phyloP scores from a whole-genome alignment of 2,329 filamentous ascomycete genomes.

The Zelopaecilomyces penicillatus region DNA sequence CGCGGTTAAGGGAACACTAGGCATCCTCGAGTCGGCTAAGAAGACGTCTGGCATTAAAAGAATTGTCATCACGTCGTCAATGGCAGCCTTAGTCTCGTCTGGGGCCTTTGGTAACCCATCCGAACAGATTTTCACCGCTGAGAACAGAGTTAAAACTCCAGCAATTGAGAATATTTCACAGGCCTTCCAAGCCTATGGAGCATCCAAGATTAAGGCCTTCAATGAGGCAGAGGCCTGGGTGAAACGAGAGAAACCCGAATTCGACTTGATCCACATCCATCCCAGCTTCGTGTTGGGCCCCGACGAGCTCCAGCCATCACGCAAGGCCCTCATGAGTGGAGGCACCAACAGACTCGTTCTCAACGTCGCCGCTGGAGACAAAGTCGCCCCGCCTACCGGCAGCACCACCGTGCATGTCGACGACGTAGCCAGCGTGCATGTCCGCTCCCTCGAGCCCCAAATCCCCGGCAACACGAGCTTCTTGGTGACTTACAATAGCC shows the following conservation, averaged over 20 bases:
- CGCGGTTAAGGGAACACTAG: conserved; percentile 26
- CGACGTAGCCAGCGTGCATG: conserved; percentile 11
- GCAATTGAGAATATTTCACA: background rate
- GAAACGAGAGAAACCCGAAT: conserved; percentile 22
- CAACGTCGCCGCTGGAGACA: conserved; percentile 11
- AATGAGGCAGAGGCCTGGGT: conserved; percentile 25
- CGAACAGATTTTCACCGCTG: background rate
- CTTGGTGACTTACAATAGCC: conserved; percentile 1
- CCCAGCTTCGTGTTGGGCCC: conserved; percentile 29
- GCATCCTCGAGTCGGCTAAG: conserved; percentile 28
- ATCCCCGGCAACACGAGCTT: conserved; percentile 7
- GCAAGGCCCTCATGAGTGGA: conserved; percentile 17
- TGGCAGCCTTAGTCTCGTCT: conserved; percentile 13
- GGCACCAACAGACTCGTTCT: conserved; percentile 27
- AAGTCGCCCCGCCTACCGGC: no score
- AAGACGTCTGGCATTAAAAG: conserved; percentile 25
- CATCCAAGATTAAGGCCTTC: conserved; percentile 27
- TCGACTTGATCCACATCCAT: conserved; percentile 27
- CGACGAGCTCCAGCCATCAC: conserved; percentile 21
- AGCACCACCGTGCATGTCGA: conserved; percentile 13
- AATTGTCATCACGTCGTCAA: conserved; percentile 35
- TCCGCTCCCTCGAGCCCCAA: background rate
- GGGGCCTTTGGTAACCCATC: background rate
- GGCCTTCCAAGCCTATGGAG: conserved; percentile 20
- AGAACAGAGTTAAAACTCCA: no score